Conservation (phyloP, 2,329 filamentous ascomycete species). For the Alternaria solani region DNA sequence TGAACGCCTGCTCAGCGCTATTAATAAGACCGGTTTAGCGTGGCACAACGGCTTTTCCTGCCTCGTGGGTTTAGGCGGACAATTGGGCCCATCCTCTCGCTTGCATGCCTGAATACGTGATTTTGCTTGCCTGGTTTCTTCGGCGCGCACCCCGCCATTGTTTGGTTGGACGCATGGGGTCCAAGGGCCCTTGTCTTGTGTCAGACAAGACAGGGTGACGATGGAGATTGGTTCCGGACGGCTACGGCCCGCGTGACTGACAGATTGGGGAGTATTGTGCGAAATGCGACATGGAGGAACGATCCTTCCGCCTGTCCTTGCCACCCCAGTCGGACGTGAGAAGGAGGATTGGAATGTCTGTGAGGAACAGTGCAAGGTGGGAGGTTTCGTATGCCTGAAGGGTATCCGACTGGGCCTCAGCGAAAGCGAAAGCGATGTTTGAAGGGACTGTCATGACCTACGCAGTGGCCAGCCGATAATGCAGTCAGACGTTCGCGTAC, state of each 20-base stretch:
- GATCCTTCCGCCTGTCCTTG: slow-evolving; percentile 1
- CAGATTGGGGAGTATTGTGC: slow-evolving; percentile 21
- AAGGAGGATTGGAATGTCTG: slow-evolving; percentile 1
- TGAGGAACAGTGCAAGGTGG: neutral
- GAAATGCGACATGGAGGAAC: slow-evolving; percentile 1
- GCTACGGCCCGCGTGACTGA: slow-evolving; percentile 17
- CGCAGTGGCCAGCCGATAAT: neutral
- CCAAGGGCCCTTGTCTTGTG: slow-evolving; percentile 12
- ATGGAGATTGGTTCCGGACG: slow-evolving; percentile 9
- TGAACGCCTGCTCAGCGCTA: slow-evolving; percentile 8
- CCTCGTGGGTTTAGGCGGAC: slow-evolving; percentile 23
- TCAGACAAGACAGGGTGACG: slow-evolving; percentile 13
- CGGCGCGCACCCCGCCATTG: slow-evolving; percentile 21
- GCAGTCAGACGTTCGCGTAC: slow-evolving; percentile 1
- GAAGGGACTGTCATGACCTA: neutral
- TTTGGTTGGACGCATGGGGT: slow-evolving; percentile 8
- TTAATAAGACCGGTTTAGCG: slow-evolving; percentile 22
- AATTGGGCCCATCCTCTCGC: slow-evolving; percentile 6
- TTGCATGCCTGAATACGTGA: slow-evolving; percentile 10
- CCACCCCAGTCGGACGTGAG: neutral
- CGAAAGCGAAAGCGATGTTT: neutral
- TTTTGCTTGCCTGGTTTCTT: slow-evolving; percentile 12
- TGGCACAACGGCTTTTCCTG: slow-evolving; percentile 29
- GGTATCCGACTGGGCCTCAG: neutral
- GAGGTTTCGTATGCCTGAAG: slow-evolving; percentile 2